Conservation (phyloP, 2,329 filamentous ascomycete genomes). For the Stagonosporopsis vannaccii region DNA sequence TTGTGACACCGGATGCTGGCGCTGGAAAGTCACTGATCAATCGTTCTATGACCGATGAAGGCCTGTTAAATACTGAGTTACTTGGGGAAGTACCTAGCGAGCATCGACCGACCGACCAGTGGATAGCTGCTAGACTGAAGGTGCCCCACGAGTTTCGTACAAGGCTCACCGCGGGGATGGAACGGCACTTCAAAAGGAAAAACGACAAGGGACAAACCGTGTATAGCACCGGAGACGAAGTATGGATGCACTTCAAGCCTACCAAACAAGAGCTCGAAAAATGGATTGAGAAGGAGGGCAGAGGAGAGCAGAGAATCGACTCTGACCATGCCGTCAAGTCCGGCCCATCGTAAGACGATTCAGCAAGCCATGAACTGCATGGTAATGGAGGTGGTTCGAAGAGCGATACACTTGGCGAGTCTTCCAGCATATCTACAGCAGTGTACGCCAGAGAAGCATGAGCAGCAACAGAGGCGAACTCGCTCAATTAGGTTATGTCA, state of each 20-base stretch:
- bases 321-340: conserved; percentile 21
- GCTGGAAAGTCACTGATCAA: conserved; percentile 55
- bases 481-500: background rate
- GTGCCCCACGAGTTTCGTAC: conserved; percentile 66
- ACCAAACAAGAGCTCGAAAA: conserved; percentile 34
- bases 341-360: conserved; percentile 4
- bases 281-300: conserved; percentile 32
- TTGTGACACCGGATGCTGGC: conserved; percentile 53
- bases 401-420: background rate
- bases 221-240: conserved; percentile 55
- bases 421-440: background rate
- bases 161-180: conserved; percentile 56
- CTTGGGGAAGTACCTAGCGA: conserved; percentile 59
- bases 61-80: conserved; percentile 56
- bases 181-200: conserved; percentile 45
- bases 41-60: conserved; percentile 62
- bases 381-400: background rate
- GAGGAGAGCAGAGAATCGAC: conserved; percentile 31
- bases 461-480: background rate
- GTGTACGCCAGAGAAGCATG: background rate
- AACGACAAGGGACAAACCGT: conserved; percentile 44
- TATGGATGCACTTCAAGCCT: conserved; percentile 61
- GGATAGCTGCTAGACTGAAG: conserved; percentile 63
- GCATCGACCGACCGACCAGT: conserved; percentile 65
- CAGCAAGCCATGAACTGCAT: background rate